A percentile compares a stretch with the other conserved stretches of the same genome.
phyloP scores from a whole-genome alignment of 2,329 filamentous ascomycete species.

The Stylonectria norvegica region DNA sequence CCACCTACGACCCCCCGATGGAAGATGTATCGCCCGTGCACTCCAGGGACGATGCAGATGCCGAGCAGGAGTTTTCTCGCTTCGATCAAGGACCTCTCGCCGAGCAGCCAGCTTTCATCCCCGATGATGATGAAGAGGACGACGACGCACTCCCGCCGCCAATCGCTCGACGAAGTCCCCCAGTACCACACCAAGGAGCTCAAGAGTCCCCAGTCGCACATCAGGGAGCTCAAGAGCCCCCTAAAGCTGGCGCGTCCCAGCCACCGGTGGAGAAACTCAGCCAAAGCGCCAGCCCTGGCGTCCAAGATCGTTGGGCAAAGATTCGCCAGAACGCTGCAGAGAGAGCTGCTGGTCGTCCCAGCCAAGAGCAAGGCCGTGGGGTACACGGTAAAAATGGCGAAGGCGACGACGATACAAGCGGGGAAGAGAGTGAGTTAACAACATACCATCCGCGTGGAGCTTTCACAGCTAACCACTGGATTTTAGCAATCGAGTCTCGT shows the following conservation, averaged over 20 bases:
- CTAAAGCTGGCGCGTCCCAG: conserved; percentile 21
- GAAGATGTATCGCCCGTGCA: conserved; percentile 38
- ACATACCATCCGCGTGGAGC: conserved; percentile 21
- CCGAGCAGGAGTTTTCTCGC: conserved; percentile 57
- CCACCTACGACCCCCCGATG: conserved; percentile 13
- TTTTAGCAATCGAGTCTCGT: conserved; percentile 86
- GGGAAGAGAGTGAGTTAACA: conserved; percentile 78
- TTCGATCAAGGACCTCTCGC: conserved; percentile 88
- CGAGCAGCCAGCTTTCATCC: conserved; percentile 82
- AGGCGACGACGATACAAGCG: conserved; percentile 84
- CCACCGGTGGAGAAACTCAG: conserved; percentile 33
- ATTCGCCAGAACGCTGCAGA: conserved; percentile 93
- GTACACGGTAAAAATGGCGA: conserved; percentile 56
- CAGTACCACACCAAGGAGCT: too few relatives aligned
- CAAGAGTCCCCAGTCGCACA: too few relatives aligned
- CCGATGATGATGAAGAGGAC: conserved; percentile 51
- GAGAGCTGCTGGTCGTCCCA: conserved; percentile 62
- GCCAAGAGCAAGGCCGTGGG: conserved; percentile 61
- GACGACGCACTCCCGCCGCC: conserved; percentile 52
- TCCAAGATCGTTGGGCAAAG: conserved; percentile 85
- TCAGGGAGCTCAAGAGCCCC: conserved; percentile 20
- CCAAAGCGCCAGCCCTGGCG: conserved; percentile 32
- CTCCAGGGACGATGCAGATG: conserved; percentile 57
- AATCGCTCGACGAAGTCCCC: conserved; percentile 42
- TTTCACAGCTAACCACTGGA: conserved; percentile 19